Base-by-base conservation (phyloP, 495 filamentous ascomycete species). In the Penicillium parvum region DNA sequence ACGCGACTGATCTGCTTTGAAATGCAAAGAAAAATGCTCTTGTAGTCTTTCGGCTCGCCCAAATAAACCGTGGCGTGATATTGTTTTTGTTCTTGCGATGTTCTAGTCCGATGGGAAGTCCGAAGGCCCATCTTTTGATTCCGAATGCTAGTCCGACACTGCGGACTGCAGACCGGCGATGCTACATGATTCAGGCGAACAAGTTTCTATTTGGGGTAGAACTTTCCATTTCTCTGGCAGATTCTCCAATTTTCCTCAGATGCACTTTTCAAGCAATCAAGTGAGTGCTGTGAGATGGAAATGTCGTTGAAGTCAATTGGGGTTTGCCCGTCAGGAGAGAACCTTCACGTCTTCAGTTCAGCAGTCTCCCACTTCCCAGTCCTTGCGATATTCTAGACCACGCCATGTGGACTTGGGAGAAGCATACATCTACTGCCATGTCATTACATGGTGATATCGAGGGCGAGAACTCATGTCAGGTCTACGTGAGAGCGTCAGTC, bases 51-150 rank as follows among this genome's bases (percentile, higher is more conserved):
- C n/a, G n/a, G n/a, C n/a, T n/a, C n/a, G n/a, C n/a, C n/a, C n/a
- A n/a, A n/a, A n/a, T n/a, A n/a, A n/a, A n/a, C n/a, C n/a, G 37
- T 47, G 44, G 44, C 37, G 37, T 47, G 37, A 41, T 30, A 20
- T 3, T 4, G 17, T 8, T 40, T 19, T 10, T 34, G 33, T 28
- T 42, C 40, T 29, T 28, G 19, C 9, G 25, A 7, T 10, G 8
- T 27, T 40, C 35, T 47, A 40, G 19, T 40, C 46, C 46, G 46
- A 49, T 1, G 4, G 1, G n/a, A 38, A 49, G 15, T 49, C 46
- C 40, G 40, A 43, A 2, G 32, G 3, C 4, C n/a, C n/a, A n/a
- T n/a, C n/a, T n/a, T n/a, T n/a, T n/a, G n/a, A n/a, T n/a, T n/a
- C n/a, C n/a, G n/a, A n/a, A n/a, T n/a, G n/a, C n/a, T n/a, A n/a